These are phyloP conservation scores for Lindgomyces ingoldianus DNA, from an alignment of 495 filamentous ascomycete genomes.

Conservation along the genomic window DNA sequence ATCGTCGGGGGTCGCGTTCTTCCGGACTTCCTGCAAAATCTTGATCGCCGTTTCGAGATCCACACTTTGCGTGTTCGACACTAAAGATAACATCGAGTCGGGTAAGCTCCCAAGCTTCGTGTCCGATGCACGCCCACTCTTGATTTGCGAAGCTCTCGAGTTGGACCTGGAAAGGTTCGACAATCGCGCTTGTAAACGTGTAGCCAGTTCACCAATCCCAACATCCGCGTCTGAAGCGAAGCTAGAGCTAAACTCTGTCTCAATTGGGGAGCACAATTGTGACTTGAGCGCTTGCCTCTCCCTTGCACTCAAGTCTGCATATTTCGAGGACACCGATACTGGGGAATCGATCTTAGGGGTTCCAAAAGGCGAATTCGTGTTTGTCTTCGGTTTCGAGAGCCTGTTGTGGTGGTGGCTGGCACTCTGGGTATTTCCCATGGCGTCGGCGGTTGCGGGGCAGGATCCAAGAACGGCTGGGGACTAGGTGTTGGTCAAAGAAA, in stretches of 20 bases:
- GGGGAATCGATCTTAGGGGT: conserved; percentile 22
- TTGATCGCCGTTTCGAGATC: conserved; percentile 42
- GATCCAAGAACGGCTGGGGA: neutral
- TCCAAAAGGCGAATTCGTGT: conserved; percentile 27
- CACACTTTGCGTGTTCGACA: conserved; percentile 29
- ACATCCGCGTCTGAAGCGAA: conserved; percentile 9
- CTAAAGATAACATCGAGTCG: conserved; percentile 31
- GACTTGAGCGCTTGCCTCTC: conserved; percentile 20
- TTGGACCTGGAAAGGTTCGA: conserved; percentile 25
- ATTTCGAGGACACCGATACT: conserved; percentile 23
- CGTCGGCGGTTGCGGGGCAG: neutral
- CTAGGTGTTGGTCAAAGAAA: neutral
- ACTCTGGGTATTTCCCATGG: conserved; percentile 37
- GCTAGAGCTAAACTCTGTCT: conserved; percentile 6
- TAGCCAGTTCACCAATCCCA: conserved; percentile 30
- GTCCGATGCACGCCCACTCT: conserved; percentile 14
- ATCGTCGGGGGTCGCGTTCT: conserved; percentile 44
- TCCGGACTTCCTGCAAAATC: conserved; percentile 44
- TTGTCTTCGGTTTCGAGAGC: conserved; percentile 40
- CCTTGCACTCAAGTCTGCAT: conserved; percentile 20
- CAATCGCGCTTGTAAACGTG: conserved; percentile 21
- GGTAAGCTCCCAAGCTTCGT: conserved; percentile 17
- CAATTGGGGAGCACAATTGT: conserved; percentile 28
- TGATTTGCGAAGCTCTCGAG: conserved; percentile 13
- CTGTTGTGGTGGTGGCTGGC: conserved; percentile 23